Evolutionary conservation across 2,329 filamentous ascomycete genomes (phyloP).

Genomic region (Fusarium musae): DNA sequence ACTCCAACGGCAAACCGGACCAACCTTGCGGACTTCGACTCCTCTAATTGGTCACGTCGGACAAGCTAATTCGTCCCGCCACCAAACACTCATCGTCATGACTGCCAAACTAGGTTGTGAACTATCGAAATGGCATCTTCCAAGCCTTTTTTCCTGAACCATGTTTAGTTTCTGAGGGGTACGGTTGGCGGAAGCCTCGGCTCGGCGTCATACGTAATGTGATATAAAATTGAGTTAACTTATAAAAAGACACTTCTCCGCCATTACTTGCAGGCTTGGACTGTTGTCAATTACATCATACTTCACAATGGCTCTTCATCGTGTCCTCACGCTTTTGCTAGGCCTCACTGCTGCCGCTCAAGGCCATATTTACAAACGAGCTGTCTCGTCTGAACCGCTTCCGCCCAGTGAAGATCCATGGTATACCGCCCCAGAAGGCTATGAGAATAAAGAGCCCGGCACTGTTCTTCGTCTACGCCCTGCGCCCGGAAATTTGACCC

Average conservation of each 20-base stretch:
- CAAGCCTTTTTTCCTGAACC: neutral
- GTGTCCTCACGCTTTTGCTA: slow-evolving; percentile 18
- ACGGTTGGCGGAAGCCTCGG: neutral
- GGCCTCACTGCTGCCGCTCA: slow-evolving; percentile 7
- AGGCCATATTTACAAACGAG: slow-evolving; percentile 6
- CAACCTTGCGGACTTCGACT: no score
- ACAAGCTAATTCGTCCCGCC: neutral
- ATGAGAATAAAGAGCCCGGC: slow-evolving; percentile 33
- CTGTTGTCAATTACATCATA: neutral
- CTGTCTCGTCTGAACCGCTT: slow-evolving; percentile 9
- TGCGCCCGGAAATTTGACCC: slow-evolving; percentile 38
- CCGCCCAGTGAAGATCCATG: slow-evolving; percentile 41
- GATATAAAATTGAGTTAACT: neutral
- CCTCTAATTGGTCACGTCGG: neutral
- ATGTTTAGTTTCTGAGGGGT: neutral
- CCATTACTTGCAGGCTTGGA: neutral
- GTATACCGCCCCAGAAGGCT: slow-evolving; percentile 39
- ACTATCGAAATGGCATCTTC: neutral
- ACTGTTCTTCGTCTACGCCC: slow-evolving; percentile 38
- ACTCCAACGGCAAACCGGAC: neutral
- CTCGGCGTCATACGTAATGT: neutral
- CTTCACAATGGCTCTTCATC: slow-evolving; percentile 25
- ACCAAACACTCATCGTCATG: neutral
- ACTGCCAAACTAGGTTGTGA: neutral
- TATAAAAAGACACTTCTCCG: neutral